Base-by-base conservation (phyloP, 2,329 filamentous ascomycete species). In the Calonectria henricotiae region DNA sequence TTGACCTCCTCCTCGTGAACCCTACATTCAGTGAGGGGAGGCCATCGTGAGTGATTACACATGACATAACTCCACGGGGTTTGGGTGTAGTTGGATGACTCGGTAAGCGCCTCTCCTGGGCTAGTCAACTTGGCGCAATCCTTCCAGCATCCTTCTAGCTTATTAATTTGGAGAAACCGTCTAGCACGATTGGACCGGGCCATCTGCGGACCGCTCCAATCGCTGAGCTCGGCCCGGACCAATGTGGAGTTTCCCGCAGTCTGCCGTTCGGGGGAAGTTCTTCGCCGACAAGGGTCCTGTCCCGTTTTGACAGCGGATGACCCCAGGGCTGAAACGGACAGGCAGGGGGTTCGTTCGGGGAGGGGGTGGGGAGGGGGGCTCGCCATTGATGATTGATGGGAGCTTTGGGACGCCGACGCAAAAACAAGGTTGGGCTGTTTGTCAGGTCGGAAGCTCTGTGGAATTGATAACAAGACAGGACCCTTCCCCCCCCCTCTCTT, bases 51-150 rank as follows among this genome's bases (percentile, higher is more conserved):
- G 23, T 25, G 54, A 67, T 69, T 62, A 69, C 67, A 46, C 67
- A 69, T 62, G 8, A 9, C 39, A 20, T 23, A 65, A 32, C 8
- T 62, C 64, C 68, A 61, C 62, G 68, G 58, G 60, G 41, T 63
- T 60, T 32, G 49, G 65, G 54, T 62, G 51, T 60, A 44, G 44
- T 13, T 9, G 25, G 13, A 32, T 4, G 13, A 51, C 44, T 69
- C 62, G 46, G 62, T 69, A 62, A 65, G 67, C 67, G 51, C 20
- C 20, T 20, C 20, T 20, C 54, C 7, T 37, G 13, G 15, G 35
- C 37, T 35, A 20, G 20, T 20, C 20, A 55, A 23, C 9, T 15
- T 1, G n/a, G 17, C 32, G 6, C n/a, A 55, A 55, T 49, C 30
- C 43, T 60, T 60, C 54, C 43, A 37, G n/a, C 51, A 37, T 35